Conservation (phyloP, 305 asterid species). For the Fraxinus floribunda region DNA sequence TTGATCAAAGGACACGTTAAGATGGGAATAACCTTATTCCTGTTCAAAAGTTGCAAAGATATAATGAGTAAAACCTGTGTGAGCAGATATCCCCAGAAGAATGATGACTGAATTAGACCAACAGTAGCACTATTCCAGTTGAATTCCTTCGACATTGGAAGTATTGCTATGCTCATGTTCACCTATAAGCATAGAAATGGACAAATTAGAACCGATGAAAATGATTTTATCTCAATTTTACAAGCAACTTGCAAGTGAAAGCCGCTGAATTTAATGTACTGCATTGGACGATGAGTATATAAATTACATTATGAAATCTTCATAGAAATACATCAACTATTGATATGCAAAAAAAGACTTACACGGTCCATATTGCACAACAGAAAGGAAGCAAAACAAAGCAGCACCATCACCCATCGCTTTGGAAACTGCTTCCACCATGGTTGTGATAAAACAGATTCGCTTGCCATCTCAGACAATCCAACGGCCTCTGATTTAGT, state of each 20-base stretch:
- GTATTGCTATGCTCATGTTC: slow-evolving; percentile 98
- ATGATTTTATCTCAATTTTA: not conserved
- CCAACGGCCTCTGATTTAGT: slow-evolving; percentile 42
- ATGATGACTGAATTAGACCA: slow-evolving; percentile 95
- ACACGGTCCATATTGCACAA: slow-evolving; percentile 98
- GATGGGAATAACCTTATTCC: not conserved
- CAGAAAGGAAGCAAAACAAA: slow-evolving; percentile 82
- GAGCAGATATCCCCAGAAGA: slow-evolving; percentile 99
- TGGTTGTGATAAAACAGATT: slow-evolving; percentile 41
- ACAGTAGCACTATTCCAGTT: slow-evolving; percentile 96
- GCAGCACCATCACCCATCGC: slow-evolving; percentile 90
- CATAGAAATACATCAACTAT: not conserved
- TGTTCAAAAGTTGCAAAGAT: not conserved
- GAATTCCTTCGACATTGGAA: slow-evolving; percentile 97
- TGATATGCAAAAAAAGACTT: slow-evolving; percentile 20
- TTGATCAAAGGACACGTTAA: not conserved
- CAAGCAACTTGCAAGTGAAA: not conserved
- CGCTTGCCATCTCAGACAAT: slow-evolving; percentile 54
- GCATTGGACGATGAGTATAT: not conserved
- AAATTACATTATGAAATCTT: not conserved
- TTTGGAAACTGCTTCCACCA: slow-evolving; percentile 85
- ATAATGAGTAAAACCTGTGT: slow-evolving; percentile 67
- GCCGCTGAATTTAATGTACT: not conserved
- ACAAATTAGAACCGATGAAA: not conserved
- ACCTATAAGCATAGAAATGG: slow-evolving; percentile 42